Evolutionary conservation across 1,139 yeast species (phyloP), one percentile per base, ranked within the genome.

Genomic region (Candida sanyaensis): DNA sequence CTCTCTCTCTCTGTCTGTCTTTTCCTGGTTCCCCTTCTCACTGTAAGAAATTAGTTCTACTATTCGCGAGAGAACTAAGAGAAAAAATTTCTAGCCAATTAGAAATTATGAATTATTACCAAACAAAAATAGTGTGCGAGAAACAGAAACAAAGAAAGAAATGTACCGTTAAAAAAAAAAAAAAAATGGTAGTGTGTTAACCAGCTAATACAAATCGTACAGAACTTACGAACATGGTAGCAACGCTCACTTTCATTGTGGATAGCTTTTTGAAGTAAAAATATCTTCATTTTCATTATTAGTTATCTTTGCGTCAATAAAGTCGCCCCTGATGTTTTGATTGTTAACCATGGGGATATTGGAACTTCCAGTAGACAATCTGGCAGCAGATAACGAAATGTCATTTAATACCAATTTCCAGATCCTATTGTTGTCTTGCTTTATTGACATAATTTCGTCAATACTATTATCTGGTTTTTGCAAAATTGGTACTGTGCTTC

Each of bases 341-440:
- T 50, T 44, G 30, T 38, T 45, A 17, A 50, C 44, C 21, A 44
- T 46, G n/a, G 54, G 48, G 7, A 46, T 34, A 24, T 68, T 63
- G 4, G 60, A 44, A 5, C 64, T 61, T 0, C 83, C 83, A 8
- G 77, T 75, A 1, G 83, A 78, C 6, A 75, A 60, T 44, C 78
- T 55, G 2, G 84, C 84, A 0, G 84, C 84, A 28, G 75, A 71
- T 47, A 78, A 63, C 0, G 84, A 77, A 1, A 74, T 67, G 37
- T 75, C 81, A 57, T 76, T 78, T 51, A 74, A 60, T 0, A 77
- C 73, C 1, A 68, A 62, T 48, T 66, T 71, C 79, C 81, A 77
- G 1, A 61, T 60, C 29, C 54, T 37, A 17, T 43, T 34, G 27
- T 37, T 24, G 6, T 32, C 36, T 32, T 32, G 26, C 12, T 13